Conservation (phyloP, 495 filamentous ascomycete genomes). For the Hypoxylon lienhwacheense region DNA sequence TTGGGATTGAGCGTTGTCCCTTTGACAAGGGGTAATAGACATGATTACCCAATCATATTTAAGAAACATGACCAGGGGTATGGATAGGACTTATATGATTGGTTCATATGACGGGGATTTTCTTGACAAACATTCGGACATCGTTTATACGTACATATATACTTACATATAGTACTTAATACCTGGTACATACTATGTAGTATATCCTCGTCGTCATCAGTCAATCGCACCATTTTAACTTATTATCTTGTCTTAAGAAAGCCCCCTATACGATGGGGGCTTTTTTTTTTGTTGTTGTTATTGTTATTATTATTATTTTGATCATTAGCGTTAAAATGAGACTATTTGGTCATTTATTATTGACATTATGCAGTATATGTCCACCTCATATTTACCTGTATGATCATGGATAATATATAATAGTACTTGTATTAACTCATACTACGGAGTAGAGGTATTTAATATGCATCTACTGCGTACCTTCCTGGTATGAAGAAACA, state of each 20-base stretch:
- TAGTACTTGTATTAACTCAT: too few relatives aligned
- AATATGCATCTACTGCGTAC: not conserved
- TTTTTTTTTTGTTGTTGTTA: constrained; percentile 1
- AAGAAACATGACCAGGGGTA: constrained; percentile 13
- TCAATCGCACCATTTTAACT: too few relatives aligned
- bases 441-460: not conserved
- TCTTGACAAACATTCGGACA: constrained; percentile 30
- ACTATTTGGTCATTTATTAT: too few relatives aligned
- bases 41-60: constrained; percentile 20
- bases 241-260: constrained; percentile 1
- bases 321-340: too few relatives aligned
- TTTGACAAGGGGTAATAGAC: constrained; percentile 22
- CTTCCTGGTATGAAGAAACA: too few relatives aligned
- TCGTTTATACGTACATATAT: constrained; percentile 14
- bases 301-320: too few relatives aligned
- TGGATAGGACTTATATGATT: constrained; percentile 15
- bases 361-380: too few relatives aligned
- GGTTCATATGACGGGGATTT: constrained; percentile 24
- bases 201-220: too few relatives aligned
- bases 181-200: too few relatives aligned
- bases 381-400: too few relatives aligned
- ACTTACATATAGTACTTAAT: constrained; percentile 15
- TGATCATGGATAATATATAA: too few relatives aligned
- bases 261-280: not conserved
- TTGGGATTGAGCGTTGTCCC: constrained; percentile 34